phyloP scores from a whole-genome alignment of 768 basidiomycete genomes.

The Rubroboletus pulcherrimus region DNA sequence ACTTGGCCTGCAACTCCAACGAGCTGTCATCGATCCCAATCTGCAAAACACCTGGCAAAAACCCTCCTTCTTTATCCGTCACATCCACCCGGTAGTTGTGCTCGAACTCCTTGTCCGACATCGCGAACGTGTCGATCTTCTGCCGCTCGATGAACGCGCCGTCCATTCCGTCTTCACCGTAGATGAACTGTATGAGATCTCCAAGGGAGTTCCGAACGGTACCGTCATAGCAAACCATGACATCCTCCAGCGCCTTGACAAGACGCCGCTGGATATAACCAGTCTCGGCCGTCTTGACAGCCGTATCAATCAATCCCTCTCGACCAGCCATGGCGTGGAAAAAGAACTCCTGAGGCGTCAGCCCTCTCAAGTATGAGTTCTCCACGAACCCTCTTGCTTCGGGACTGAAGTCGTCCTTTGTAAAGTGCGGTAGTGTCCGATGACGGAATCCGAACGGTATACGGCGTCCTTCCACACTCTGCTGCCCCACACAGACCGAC shows the following conservation, averaged over 20 bases:
- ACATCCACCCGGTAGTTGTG: slow-evolving; percentile 94
- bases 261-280: slow-evolving; percentile 98
- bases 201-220: slow-evolving; percentile 97
- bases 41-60: slow-evolving; percentile 75
- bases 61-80: slow-evolving; percentile 77
- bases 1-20: slow-evolving; percentile 72
- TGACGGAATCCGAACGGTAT: slow-evolving; percentile 98
- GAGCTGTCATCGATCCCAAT: slow-evolving; percentile 86
- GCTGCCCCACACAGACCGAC: slow-evolving; percentile 99
- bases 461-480: slow-evolving; percentile 95
- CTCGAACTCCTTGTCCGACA: slow-evolving; percentile 81
- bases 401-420: slow-evolving; percentile 97
- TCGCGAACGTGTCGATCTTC: slow-evolving; percentile 82
- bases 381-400: slow-evolving; percentile 98
- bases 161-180: slow-evolving; percentile 99
- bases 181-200: slow-evolving; percentile 93
- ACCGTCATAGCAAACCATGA: slow-evolving; percentile 96
- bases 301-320: slow-evolving; percentile 98
- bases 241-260: slow-evolving; percentile 96
- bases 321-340: slow-evolving; percentile 99
- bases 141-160: slow-evolving; percentile 97
- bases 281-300: slow-evolving; percentile 99
- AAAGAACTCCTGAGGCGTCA: slow-evolving; percentile 98
- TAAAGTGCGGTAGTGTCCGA: slow-evolving; percentile 94
- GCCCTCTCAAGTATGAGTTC: slow-evolving; percentile 93